Evolutionary conservation across 2,329 filamentous ascomycete species (phyloP).

Genomic region (Magnaporthiopsis rhizophila): DNA sequence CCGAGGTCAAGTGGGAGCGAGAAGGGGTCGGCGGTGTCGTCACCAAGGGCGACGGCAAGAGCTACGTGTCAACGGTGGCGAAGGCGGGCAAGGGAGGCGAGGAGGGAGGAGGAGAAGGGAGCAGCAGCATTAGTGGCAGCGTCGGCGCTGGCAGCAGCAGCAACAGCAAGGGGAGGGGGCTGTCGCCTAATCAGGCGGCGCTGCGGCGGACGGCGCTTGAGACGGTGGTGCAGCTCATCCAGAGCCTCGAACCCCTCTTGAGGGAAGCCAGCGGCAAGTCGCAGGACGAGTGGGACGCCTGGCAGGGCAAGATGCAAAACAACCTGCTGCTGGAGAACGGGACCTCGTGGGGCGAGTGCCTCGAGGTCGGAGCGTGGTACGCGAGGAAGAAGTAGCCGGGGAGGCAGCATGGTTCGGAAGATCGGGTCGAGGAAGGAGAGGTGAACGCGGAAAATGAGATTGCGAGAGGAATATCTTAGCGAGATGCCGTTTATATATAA

Average conservation of each 20-base stretch:
- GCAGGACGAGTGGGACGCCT: slow-evolving; percentile 85
- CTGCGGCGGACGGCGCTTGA: slow-evolving; percentile 72
- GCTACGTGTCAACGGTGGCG: slow-evolving; percentile 43
- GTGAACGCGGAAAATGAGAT: background rate
- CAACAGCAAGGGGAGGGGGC: slow-evolving; percentile 34
- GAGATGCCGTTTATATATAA: background rate
- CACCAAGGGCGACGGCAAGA: slow-evolving; percentile 49
- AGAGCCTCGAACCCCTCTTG: slow-evolving; percentile 74
- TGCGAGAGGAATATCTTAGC: background rate
- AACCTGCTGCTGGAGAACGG: slow-evolving; percentile 74
- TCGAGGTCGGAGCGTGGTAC: slow-evolving; percentile 82
- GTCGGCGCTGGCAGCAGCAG: slow-evolving; percentile 21
- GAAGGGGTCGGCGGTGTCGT: slow-evolving; percentile 59
- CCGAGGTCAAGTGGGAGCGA: slow-evolving; percentile 79
- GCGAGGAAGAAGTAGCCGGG: slow-evolving; percentile 58
- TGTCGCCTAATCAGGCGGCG: slow-evolving; percentile 63
- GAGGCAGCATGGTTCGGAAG: no score
- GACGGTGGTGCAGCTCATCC: slow-evolving; percentile 75
- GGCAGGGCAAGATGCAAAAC: slow-evolving; percentile 80
- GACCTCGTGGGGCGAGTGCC: slow-evolving; percentile 74
- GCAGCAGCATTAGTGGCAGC: slow-evolving; percentile 3
- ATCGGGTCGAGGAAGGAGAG: background rate
- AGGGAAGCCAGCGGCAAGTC: slow-evolving; percentile 79
- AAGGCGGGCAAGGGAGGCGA: slow-evolving; percentile 24
- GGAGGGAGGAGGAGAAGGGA: slow-evolving; percentile 28